A percentile compares a stretch with the other conserved stretches of the same genome.
Evolutionary conservation across 2,329 filamentous ascomycete genomes (phyloP).

Genomic region (Aspergillus brunneoviolaceus): DNA sequence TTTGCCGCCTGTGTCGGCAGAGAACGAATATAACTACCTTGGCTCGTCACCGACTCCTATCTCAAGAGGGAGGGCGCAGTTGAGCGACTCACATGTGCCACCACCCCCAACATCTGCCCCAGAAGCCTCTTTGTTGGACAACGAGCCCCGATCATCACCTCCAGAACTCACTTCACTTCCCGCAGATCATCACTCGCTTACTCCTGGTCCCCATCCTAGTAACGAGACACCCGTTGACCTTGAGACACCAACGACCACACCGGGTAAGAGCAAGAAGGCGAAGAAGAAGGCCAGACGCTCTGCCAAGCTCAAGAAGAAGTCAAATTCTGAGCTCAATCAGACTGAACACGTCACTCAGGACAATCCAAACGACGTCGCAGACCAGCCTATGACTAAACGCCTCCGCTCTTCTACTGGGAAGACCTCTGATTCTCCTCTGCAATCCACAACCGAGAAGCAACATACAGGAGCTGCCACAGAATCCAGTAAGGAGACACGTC

Average conservation of each 20-base stretch:
- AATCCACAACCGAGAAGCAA: not conserved
- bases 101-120: slow-evolving; percentile 36
- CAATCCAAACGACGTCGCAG: not conserved
- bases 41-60: slow-evolving; percentile 55
- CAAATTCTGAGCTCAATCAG: not conserved
- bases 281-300: slow-evolving; percentile 17
- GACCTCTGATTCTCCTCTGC: slow-evolving; percentile 8
- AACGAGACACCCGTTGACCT: not conserved
- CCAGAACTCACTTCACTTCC: slow-evolving; percentile 38
- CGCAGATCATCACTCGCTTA: slow-evolving; percentile 28
- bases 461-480: slow-evolving; percentile 7
- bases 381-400: slow-evolving; percentile 11
- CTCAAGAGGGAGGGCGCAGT: slow-evolving; percentile 34
- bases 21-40: slow-evolving; percentile 48
- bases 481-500: not conserved
- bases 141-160: slow-evolving; percentile 39
- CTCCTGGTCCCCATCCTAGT: slow-evolving; percentile 19
- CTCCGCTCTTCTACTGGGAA: slow-evolving; percentile 28
- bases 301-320: slow-evolving; percentile 8
- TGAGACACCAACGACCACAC: not conserved
- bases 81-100: slow-evolving; percentile 29
- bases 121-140: slow-evolving; percentile 19
- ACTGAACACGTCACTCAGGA: not conserved
- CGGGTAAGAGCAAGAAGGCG: slow-evolving; percentile 15
- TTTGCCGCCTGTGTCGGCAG: slow-evolving; percentile 35